Evolutionary conservation across 2,329 filamentous ascomycete species (phyloP).

Genomic region (Fusarium scirpi): DNA sequence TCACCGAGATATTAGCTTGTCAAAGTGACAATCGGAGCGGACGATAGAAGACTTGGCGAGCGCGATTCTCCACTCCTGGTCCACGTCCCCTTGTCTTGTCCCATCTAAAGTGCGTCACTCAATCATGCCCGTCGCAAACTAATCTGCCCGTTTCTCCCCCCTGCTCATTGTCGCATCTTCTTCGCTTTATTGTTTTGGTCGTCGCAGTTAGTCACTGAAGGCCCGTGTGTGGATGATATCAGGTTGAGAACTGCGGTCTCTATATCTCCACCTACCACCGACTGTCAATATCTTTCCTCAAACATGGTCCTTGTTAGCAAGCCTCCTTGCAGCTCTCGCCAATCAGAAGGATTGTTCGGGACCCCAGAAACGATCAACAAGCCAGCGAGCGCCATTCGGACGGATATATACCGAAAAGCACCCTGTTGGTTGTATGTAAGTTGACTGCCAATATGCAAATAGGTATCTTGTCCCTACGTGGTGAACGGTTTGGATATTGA

Average conservation of each 20-base stretch:
- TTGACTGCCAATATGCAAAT: not conserved
- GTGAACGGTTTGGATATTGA: not conserved
- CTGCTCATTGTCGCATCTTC: conserved; percentile 5
- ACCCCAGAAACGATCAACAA: conserved; percentile 28
- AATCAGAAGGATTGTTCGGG: conserved; percentile 31
- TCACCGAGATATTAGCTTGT: conserved; percentile 18
- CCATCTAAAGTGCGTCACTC: conserved; percentile 41
- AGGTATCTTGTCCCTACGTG: not conserved
- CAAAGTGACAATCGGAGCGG: conserved; percentile 22
- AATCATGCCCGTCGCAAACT: conserved; percentile 26
- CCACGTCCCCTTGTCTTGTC: conserved; percentile 23
- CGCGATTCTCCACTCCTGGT: conserved; percentile 7
- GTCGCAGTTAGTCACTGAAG: conserved; percentile 8
- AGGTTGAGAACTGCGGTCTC: not conserved
- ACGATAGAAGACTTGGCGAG: conserved; percentile 29
- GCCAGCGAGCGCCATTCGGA: not conserved
- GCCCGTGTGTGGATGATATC: conserved; percentile 15
- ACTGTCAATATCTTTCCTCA: conserved; percentile 6
- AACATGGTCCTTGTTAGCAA: conserved; percentile 25
- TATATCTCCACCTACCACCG: conserved; percentile 13
- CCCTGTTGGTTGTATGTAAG: conserved; percentile 9
- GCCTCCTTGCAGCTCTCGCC: conserved; percentile 32
- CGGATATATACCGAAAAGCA: conserved; percentile 5
- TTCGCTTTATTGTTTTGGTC: conserved; percentile 6
- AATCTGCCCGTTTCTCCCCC: conserved; percentile 30